Base-by-base conservation (phyloP, 495 filamentous ascomycete genomes). In the Neurospora sp. region DNA sequence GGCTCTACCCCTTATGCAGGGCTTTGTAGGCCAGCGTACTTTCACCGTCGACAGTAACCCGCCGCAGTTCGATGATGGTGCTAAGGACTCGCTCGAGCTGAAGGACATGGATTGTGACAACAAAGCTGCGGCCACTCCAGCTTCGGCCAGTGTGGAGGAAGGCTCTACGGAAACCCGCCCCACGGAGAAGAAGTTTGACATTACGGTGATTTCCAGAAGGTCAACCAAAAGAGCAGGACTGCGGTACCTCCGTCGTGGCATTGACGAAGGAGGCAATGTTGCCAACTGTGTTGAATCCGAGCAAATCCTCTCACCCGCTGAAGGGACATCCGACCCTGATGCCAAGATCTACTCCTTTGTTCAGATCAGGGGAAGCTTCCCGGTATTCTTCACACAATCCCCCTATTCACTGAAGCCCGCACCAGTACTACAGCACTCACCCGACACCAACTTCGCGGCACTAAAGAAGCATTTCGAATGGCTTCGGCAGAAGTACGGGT, bases 261-360 rank as follows among this genome's bases (percentile, higher is more conserved):
- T 97, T 8, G 94, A 98, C 78, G 93, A 97, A 70, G 86, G 91
- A 35, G 96, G 95, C 1, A 88, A 94, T 73, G 89, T 90, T 4
- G 95, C 95, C n/a, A 98, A 98, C 76, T 88, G 83, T 6, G 95
- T 98, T 39, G 95, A 98, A 82, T 94, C 94, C 3, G 96, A 98
- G 79, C 95, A 98, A 78, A 91, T 98, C 41, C 86, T 98, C 9
- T 93, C 92, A 0, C 85, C 85, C 10, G 79, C 85, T 3, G 84
- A 85, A 16, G 76, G 79, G 4, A 74, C 77, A 9, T 94, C 90
- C 89, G 83, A 88, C 39, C 76, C 85, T 0, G 85, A 86, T 7
- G 85, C 83, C 22, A 92, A 89, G 75, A 83, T 91, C 9, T 92
- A 92, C 81, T 96, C 94, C 0, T 96, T 96, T 74, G 82, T 94